Evolutionary conservation across 768 basidiomycete genomes (phyloP).

Genomic region (Russula sp.): DNA sequence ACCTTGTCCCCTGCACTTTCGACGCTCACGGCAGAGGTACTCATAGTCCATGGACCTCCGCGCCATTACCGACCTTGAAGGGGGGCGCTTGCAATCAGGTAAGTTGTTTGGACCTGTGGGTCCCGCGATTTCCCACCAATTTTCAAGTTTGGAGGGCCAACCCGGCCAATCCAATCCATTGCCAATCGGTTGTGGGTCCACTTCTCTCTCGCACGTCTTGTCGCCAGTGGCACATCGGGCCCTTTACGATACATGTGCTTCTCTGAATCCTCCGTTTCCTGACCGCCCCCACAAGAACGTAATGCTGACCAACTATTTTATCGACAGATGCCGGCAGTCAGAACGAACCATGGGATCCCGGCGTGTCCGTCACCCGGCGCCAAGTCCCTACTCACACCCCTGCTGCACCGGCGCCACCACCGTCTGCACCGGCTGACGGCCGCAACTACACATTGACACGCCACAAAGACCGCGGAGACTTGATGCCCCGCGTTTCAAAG

Average conservation of each 20-base stretch:
- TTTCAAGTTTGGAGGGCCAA: conserved; percentile 3
- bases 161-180: conserved; percentile 11
- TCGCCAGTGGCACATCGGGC: neutral
- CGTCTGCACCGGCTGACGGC: neutral
- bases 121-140: conserved; percentile 20
- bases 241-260: conserved; percentile 10
- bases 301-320: conserved; percentile 20
- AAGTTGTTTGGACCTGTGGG: conserved; percentile 30
- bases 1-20: neutral
- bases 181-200: conserved; percentile 28
- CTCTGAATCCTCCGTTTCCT: conserved; percentile 4
- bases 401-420: conserved; percentile 4
- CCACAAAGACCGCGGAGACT: conserved; percentile 10
- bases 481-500: neutral
- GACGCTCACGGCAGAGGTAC: neutral
- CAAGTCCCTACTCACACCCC: neutral
- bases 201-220: conserved; percentile 1
- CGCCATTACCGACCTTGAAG: conserved; percentile 24
- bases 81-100: conserved; percentile 24
- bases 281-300: conserved; percentile 5
- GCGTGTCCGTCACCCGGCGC: conserved; percentile 5
- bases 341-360: conserved; percentile 11
- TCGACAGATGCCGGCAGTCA: neutral
- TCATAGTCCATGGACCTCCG: conserved; percentile 23
- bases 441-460: neutral